Percentiles rank a stretch among this genome's conserved stretches.
These are phyloP conservation scores for Sugiyamaella americana DNA, from an alignment of 805 yeast genomes.

Conservation along the genomic window DNA sequence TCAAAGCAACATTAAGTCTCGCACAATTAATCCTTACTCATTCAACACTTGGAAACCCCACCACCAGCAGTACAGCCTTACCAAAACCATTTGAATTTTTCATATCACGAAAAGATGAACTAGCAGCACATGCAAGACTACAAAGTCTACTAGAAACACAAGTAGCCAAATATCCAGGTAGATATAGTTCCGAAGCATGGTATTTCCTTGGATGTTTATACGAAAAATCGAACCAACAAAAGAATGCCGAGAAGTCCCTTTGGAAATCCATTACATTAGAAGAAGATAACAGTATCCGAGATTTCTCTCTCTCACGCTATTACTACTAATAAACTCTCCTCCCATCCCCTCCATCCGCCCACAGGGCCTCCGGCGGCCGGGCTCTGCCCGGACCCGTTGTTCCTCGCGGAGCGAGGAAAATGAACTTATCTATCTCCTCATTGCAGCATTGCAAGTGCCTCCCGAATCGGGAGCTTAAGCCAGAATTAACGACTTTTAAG, in stretches of 20 bases:
- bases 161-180: slow-evolving; percentile 37
- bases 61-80: not conserved
- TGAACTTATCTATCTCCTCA: too few species aligned
- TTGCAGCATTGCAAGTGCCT: too few species aligned
- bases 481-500: too few species aligned
- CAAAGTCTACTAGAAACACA: slow-evolving; percentile 37
- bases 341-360: too few species aligned
- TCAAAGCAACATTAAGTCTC: slow-evolving; percentile 44
- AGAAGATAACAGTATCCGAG: slow-evolving; percentile 51
- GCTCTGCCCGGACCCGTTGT: too few species aligned
- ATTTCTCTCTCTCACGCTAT: slow-evolving; percentile 24
- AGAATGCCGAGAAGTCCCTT: slow-evolving; percentile 43
- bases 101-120: slow-evolving; percentile 48
- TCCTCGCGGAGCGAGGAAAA: too few species aligned
- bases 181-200: slow-evolving; percentile 57
- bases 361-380: too few species aligned
- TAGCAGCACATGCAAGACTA: slow-evolving; percentile 50
- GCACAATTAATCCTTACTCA: slow-evolving; percentile 15
- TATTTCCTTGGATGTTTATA: slow-evolving; percentile 59
- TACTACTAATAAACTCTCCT: too few species aligned
- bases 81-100: slow-evolving; percentile 30
- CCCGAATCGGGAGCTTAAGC: too few species aligned
- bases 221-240: slow-evolving; percentile 50
- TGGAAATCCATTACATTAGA: slow-evolving; percentile 61
- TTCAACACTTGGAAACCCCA: slow-evolving; percentile 5